Evolutionary conservation across 1,284 basidiomycete genomes (phyloP).

Genomic region (Pseudozyma flocculosa): DNA sequence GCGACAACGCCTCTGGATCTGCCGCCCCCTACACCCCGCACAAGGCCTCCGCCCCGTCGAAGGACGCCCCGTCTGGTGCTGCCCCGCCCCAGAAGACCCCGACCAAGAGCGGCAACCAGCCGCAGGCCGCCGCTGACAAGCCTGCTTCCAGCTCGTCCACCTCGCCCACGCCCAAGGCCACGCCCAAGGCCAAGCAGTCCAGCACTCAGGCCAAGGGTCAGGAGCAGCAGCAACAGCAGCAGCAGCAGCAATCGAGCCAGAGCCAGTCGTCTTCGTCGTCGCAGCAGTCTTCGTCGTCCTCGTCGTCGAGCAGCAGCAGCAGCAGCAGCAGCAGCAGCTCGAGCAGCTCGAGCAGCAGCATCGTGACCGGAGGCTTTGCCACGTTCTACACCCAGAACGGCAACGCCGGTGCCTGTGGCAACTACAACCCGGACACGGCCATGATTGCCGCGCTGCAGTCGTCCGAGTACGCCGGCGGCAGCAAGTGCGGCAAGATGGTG

Average conservation of each 20-base stretch:
- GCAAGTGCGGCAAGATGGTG: conserved; percentile 70
- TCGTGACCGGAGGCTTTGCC: conserved; percentile 34
- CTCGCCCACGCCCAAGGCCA: neutral
- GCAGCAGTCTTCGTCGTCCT: conserved; percentile 4
- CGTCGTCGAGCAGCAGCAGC: conserved; percentile 4
- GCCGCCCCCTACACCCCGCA: neutral
- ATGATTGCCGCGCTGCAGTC: conserved; percentile 37
- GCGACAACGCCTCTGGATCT: conserved; percentile 8
- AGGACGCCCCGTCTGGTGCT: no score
- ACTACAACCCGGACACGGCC: conserved; percentile 38
- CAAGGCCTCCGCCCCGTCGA: conserved; percentile 6
- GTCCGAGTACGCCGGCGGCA: conserved; percentile 59
- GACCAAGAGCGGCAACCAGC: no score
- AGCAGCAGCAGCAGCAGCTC: conserved; percentile 9
- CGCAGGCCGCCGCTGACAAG: no score
- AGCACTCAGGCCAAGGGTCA: no score
- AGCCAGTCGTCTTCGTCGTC: neutral
- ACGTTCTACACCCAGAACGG: conserved; percentile 51
- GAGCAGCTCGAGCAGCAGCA: conserved; percentile 7
- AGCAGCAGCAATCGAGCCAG: neutral
- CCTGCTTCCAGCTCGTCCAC: conserved; percentile 6
- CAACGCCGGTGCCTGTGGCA: conserved; percentile 54
- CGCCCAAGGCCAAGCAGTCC: conserved; percentile 6
- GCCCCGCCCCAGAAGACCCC: no score
- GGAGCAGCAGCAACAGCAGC: neutral